Percentiles rank a stretch among this genome's conserved stretches.
These are phyloP conservation scores for Nidula niveotomentosa DNA, from an alignment of 1,284 basidiomycete genomes.

Conservation along the genomic window DNA sequence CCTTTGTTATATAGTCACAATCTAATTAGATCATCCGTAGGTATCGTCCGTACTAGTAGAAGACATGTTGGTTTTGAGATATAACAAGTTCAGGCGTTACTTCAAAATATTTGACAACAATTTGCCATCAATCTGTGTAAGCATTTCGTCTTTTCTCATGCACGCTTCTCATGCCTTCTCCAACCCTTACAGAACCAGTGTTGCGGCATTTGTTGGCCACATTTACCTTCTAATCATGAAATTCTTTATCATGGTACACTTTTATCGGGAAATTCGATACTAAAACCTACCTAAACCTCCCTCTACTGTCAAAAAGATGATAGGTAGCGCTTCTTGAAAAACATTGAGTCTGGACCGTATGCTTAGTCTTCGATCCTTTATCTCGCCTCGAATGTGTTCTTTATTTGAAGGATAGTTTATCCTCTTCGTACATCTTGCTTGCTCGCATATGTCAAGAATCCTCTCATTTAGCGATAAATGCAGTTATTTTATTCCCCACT, in stretches of 20 bases:
- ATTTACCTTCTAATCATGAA: slow-evolving; percentile 73
- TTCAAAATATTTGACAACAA: slow-evolving; percentile 22
- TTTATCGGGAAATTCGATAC: neutral
- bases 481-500: slow-evolving; percentile 61
- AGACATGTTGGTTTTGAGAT: too few species aligned
- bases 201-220: slow-evolving; percentile 67
- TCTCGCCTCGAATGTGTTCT: slow-evolving; percentile 54
- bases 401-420: slow-evolving; percentile 58
- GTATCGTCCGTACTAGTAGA: neutral
- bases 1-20: slow-evolving; percentile 8
- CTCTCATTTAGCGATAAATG: too few species aligned
- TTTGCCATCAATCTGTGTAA: slow-evolving; percentile 36
- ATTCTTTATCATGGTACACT: slow-evolving; percentile 35
- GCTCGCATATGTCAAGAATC: too few species aligned
- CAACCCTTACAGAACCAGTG: slow-evolving; percentile 54
- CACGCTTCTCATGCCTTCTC: neutral
- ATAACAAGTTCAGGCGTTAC: slow-evolving; percentile 18
- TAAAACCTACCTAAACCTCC: neutral
- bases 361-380: slow-evolving; percentile 52
- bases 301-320: slow-evolving; percentile 20
- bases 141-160: slow-evolving; percentile 4
- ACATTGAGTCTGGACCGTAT: slow-evolving; percentile 47
- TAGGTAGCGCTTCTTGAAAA: slow-evolving; percentile 28
- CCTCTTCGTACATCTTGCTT: slow-evolving; percentile 32
- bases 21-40: slow-evolving; percentile 15